A percentile compares a stretch with the other conserved stretches of the same genome.
Evolutionary conservation across 805 yeast genomes (phyloP).

Genomic region (Myxozyma monticola): DNA sequence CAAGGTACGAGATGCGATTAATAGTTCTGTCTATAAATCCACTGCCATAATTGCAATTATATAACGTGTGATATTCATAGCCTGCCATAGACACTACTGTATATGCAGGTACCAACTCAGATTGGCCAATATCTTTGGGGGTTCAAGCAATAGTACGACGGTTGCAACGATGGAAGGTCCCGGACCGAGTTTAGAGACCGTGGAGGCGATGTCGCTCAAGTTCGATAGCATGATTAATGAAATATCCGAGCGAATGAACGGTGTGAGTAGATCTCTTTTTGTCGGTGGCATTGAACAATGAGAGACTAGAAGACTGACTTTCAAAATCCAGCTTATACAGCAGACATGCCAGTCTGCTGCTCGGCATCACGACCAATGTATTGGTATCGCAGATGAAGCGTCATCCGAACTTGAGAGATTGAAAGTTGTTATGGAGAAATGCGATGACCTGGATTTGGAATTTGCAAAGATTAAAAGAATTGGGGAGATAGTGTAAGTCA

Average conservation of each 20-base stretch:
- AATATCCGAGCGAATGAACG: constrained; percentile 20
- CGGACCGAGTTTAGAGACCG: constrained; percentile 14
- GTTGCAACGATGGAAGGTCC: too few relatives aligned
- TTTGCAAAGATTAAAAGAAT: constrained; percentile 29
- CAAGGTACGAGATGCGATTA: too few relatives aligned
- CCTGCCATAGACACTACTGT: too few relatives aligned
- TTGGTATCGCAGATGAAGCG: constrained; percentile 23
- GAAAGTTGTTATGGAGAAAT: constrained; percentile 11
- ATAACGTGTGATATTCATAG: too few relatives aligned
- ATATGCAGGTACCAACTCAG: too few relatives aligned
- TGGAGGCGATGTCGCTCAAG: constrained; percentile 8
- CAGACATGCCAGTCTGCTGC: constrained; percentile 27
- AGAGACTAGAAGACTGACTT: too few relatives aligned
- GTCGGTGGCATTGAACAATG: too few relatives aligned
- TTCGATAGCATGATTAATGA: constrained; percentile 19
- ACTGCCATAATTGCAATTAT: too few relatives aligned
- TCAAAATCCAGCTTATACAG: constrained; percentile 14
- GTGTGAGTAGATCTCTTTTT: too few relatives aligned
- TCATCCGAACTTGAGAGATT: constrained; percentile 17
- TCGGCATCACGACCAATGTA: constrained; percentile 26
- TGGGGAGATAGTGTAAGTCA: constrained; percentile 28
- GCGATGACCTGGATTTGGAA: constrained; percentile 29
- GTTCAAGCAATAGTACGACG: too few relatives aligned
- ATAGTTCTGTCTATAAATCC: too few relatives aligned
- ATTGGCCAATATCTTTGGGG: too few relatives aligned